Evolutionary conservation across 768 basidiomycete genomes (phyloP), one percentile per base, ranked within the genome.

Genomic region (Rhizopogon vinicolor): DNA sequence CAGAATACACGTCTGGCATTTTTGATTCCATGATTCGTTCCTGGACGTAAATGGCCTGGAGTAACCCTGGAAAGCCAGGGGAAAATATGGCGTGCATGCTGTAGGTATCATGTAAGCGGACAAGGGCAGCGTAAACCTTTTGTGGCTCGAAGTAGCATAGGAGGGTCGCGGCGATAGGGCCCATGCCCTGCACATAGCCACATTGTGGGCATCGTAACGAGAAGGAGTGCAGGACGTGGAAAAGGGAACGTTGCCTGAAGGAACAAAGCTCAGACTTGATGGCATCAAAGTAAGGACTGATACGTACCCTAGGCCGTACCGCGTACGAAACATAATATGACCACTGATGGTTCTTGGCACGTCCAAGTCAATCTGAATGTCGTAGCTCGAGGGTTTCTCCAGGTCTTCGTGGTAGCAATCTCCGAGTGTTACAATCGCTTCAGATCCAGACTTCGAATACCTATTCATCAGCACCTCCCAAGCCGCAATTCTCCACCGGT

Each of bases 151-250:
- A 88, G 69, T 98, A 98, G 72, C 90, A 94, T 12, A 98, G 80
- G 19, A 99, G 78, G 1, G 94, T 98, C 1, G 95, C 91, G 0
- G 96, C 93, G 55, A 99, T 91, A 6, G 96, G 91, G 2, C 97
- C 95, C 97, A 99, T 99, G 57, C 97, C 97, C 73, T 99, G 97
- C 41, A 95, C 94, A 68, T 99, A 99, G 14, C 96, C 96, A 58
- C 97, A 98, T 10, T 80, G 75, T 16, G 76, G 69, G 71, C 96
- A 98, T n/a, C 78, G 76, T 18, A 95, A 77, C 1, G 93, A 95
- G 68, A 97, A 94, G 50, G 83, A 83, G 69, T 98, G 97, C 28
- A 98, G 78, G 55, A 97, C 93, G 67, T 93, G 93, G 72, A 98
- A 98, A 10, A 99, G 77, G 4, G 91, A 90, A 10, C 96, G 87